Conservation (phyloP, 441 rosid genomes). For the Gossypium laxum region DNA sequence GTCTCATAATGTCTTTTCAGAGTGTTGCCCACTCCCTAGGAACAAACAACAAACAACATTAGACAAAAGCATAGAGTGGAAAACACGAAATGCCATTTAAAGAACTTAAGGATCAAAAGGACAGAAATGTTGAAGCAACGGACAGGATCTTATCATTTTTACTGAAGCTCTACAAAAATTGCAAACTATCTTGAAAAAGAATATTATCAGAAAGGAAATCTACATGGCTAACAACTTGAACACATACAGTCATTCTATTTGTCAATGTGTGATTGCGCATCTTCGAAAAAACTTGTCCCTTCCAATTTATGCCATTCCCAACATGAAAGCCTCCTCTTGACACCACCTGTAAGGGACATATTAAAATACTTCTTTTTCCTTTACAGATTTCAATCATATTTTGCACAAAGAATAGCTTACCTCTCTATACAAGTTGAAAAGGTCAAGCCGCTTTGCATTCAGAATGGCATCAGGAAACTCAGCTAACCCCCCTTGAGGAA, state of each 20-base stretch:
- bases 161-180: not conserved
- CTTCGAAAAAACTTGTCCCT: constrained; percentile 99
- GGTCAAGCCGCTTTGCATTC: constrained; percentile 90
- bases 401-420: constrained; percentile 28
- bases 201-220: constrained; percentile 6
- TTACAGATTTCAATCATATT: constrained; percentile 11
- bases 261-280: constrained; percentile 96
- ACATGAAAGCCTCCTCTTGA: constrained; percentile 98
- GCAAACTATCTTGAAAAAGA: not conserved
- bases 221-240: constrained; percentile 8
- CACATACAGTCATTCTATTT: constrained; percentile 88
- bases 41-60: not conserved
- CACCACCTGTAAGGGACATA: constrained; percentile 58
- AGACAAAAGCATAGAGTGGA: not conserved
- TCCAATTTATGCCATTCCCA: constrained; percentile 98
- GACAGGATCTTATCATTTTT: too few relatives aligned
- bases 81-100: not conserved
- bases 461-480: constrained; percentile 96
- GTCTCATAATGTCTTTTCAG: constrained; percentile 94
- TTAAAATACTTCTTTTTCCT: constrained; percentile 7
- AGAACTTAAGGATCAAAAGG: not conserved
- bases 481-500: constrained; percentile 81
- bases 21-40: constrained; percentile 93
- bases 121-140: too few relatives aligned
- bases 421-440: constrained; percentile 92